Evolutionary conservation across 164 flowering plant species (phyloP), one percentile per base, ranked within the genome.

Genomic region (Nymphaea thermarum): DNA sequence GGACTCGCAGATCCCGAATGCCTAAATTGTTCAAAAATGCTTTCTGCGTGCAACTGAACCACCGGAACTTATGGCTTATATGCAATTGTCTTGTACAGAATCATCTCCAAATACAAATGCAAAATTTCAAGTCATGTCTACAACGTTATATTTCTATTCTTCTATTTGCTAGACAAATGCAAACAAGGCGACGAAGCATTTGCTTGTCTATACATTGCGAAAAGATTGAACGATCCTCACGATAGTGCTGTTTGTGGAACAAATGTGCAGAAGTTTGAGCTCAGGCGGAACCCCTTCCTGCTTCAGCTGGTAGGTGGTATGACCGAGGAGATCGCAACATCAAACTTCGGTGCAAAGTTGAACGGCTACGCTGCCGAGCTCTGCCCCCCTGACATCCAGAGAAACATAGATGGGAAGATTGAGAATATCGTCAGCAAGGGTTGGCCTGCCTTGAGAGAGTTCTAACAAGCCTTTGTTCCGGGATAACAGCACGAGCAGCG

Each of bases 331-430:
- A 88, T 91, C 43, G 82, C 81, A 76, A 80, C 47, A n/a, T 94
- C 96, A 42, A 85, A 62, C 71, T 70, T 90, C 41, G 98, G 96
- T 14, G 71, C 93, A 69, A 91, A 81, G 75, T 74, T 94, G 59
- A 90, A 90, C 59, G 84, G 99, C 16, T 94, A 86, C 78, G 90
- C 96, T 57, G 96, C 95, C 47, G 97, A 85, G 75, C 84, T 94
- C 62, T 91, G 99, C 75, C 92, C 99, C n/a, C 76, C 82, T 42
- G 81, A 68, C 70, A 78, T 68, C 68, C 96, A 88, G 68, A 82
- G 66, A 67, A 86, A 76, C 44, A 85, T 94, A 41, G 87, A 90
- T 79, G 76, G 78, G 18, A 91, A 85, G 80, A 84, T 94, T 62
- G 80, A 82, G 47, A 90, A 87, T 14, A 91, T 94, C 36, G 44